Evolutionary conservation across 176 grass and related monocot genomes (phyloP).

Genomic region (Phoenix roebelenii): DNA sequence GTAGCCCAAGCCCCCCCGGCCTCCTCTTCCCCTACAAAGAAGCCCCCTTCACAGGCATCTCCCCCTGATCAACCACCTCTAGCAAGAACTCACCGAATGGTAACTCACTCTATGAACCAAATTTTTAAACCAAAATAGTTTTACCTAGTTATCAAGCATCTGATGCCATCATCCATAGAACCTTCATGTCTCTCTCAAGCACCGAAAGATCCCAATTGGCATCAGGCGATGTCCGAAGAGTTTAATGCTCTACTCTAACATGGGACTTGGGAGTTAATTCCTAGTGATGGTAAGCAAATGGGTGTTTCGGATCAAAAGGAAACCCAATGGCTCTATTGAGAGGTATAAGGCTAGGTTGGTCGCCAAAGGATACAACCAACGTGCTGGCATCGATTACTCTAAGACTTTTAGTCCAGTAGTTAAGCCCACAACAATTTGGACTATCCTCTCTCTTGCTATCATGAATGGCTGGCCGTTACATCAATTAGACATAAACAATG

Average conservation of each 20-base stretch:
- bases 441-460: background rate
- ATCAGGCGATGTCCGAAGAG: background rate
- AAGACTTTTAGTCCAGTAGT: background rate
- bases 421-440: background rate
- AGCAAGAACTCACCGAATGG: too few relatives aligned
- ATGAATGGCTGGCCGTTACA: background rate
- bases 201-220: background rate
- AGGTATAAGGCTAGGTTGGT: background rate
- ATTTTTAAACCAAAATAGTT: background rate
- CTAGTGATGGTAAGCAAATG: background rate
- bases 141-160: too few relatives aligned
- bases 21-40: too few relatives aligned
- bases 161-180: too few relatives aligned
- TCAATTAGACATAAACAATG: background rate
- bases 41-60: too few relatives aligned
- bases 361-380: background rate
- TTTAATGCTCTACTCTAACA: background rate
- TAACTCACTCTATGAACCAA: too few relatives aligned
- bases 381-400: too few relatives aligned
- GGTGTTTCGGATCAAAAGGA: background rate
- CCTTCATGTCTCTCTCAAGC: background rate
- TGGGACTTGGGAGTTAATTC: background rate
- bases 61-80: too few relatives aligned
- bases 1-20: too few relatives aligned
- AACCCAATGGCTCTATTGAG: background rate